Conservation (phyloP, 495 filamentous ascomycete genomes). For the Podospora conica region DNA sequence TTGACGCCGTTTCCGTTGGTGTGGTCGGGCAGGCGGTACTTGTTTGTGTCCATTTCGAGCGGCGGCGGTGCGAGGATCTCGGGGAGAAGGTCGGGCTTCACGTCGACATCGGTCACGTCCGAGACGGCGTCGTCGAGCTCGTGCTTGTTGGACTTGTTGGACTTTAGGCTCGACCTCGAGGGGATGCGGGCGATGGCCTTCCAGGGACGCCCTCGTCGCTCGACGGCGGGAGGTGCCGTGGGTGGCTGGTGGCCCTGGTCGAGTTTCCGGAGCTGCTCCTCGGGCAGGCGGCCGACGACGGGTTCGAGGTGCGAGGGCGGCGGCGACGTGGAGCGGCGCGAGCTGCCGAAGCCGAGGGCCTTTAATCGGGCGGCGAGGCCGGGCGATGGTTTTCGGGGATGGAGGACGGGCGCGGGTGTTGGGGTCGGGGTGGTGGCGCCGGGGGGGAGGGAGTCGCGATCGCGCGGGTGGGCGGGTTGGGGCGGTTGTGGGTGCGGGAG, state of each 20-base stretch:
- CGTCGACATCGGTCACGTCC: slow-evolving; percentile 6
- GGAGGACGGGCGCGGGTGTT: slow-evolving; percentile 21
- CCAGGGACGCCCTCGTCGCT: slow-evolving; percentile 60
- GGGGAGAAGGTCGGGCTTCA: slow-evolving; percentile 35
- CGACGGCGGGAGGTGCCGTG: slow-evolving; percentile 46
- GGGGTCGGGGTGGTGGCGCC: slow-evolving; percentile 15
- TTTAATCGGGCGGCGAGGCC: slow-evolving; percentile 73
- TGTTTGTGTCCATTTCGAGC: slow-evolving; percentile 54
- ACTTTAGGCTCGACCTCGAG: slow-evolving; percentile 30
- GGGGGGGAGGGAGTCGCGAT: slow-evolving; percentile 12
- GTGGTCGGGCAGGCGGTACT: slow-evolving; percentile 59
- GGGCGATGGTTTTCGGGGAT: slow-evolving; percentile 56
- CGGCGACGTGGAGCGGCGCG: slow-evolving; percentile 36
- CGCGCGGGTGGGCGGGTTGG: slow-evolving; percentile 10
- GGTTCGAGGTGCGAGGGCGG: slow-evolving; percentile 37
- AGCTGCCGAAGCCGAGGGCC: slow-evolving; percentile 54
- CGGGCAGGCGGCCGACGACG: slow-evolving; percentile 69
- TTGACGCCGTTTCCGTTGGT: slow-evolving; percentile 56
- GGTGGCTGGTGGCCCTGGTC: slow-evolving; percentile 55
- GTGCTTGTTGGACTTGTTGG: slow-evolving; percentile 16
- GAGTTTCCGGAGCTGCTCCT: slow-evolving; percentile 63
- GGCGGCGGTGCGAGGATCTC: slow-evolving; percentile 37
- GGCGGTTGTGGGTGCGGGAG: slow-evolving; percentile 8
- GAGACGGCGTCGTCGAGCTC: slow-evolving; percentile 16
- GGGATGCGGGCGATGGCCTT: slow-evolving; percentile 45